Evolutionary conservation across 257 asterid species (phyloP).

Genomic region (Plantago ovata): DNA sequence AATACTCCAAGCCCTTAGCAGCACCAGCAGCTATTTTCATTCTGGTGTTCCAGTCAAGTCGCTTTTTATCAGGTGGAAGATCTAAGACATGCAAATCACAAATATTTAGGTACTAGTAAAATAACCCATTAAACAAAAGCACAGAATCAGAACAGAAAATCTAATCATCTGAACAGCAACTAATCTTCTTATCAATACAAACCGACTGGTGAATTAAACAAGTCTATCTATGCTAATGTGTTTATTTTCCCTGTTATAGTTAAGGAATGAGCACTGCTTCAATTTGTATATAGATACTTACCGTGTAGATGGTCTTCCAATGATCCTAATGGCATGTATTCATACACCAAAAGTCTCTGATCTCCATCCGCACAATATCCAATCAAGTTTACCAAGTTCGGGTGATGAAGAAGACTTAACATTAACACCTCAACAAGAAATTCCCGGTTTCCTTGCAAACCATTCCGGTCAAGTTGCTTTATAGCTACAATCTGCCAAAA

Average conservation of each 20-base stretch:
- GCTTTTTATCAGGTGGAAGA: slow-evolving; percentile 53
- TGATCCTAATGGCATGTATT: slow-evolving; percentile 84
- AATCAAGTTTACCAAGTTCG: slow-evolving; percentile 69
- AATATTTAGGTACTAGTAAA: neutral
- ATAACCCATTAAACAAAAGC: neutral
- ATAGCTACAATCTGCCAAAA: slow-evolving; percentile 61
- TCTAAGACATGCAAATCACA: slow-evolving; percentile 32
- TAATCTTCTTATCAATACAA: no score
- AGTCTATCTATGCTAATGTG: neutral
- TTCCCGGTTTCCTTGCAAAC: slow-evolving; percentile 85
- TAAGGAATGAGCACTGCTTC: neutral
- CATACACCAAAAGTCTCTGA: slow-evolving; percentile 78
- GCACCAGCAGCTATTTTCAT: slow-evolving; percentile 82
- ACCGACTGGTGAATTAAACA: no score
- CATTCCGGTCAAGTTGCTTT: slow-evolving; percentile 75
- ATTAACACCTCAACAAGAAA: slow-evolving; percentile 81
- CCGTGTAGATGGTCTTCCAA: slow-evolving; percentile 81
- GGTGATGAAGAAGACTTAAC: slow-evolving; percentile 77
- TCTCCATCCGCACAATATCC: slow-evolving; percentile 94
- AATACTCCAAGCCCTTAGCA: slow-evolving; percentile 70
- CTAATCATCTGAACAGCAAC: no score
- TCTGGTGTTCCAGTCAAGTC: slow-evolving; percentile 73
- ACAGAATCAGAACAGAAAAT: no score
- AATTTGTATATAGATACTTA: slow-evolving; percentile 21
- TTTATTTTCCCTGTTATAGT: neutral